These are phyloP conservation scores for Lotus japonicus DNA, from an alignment of 306 rosid genomes.

Conservation along the genomic window DNA sequence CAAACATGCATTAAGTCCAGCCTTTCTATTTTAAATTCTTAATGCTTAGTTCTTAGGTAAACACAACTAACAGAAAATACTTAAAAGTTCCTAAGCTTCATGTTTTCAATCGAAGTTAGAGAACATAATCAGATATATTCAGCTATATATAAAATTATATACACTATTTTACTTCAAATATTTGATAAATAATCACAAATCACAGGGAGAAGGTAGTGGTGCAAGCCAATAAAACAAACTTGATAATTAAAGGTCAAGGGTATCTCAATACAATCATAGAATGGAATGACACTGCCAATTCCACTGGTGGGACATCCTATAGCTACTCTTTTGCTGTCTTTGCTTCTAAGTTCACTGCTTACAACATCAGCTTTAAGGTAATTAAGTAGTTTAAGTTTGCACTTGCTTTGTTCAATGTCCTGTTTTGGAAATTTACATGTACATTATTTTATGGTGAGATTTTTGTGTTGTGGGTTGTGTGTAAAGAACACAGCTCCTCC, in stretches of 20 bases:
- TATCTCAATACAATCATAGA: slow-evolving; percentile 56
- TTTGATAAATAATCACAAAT: background rate
- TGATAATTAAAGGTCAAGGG: slow-evolving; percentile 72
- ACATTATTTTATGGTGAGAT: background rate
- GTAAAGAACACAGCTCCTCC: slow-evolving; percentile 59
- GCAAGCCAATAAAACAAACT: slow-evolving; percentile 50
- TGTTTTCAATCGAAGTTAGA: background rate
- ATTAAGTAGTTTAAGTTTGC: background rate
- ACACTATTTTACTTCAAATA: background rate
- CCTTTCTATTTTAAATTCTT: too few species aligned
- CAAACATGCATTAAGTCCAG: too few species aligned
- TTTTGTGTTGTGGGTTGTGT: background rate
- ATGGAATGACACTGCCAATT: slow-evolving; percentile 85
- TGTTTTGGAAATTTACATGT: background rate
- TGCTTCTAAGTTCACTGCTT: slow-evolving; percentile 64
- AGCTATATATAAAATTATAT: background rate
- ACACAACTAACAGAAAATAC: too few species aligned
- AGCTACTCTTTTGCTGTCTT: slow-evolving; percentile 53
- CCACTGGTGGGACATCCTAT: slow-evolving; percentile 58
- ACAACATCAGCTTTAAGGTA: slow-evolving; percentile 78
- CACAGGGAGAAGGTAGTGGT: slow-evolving; percentile 73
- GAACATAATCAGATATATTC: background rate
- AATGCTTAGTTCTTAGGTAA: too few species aligned
- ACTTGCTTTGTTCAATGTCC: background rate
- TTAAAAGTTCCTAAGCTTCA: too few species aligned